Evolutionary conservation across 2,329 filamentous ascomycete species (phyloP), one percentile per base, ranked within the genome.

Genomic region (Cytospora chrysosperma): DNA sequence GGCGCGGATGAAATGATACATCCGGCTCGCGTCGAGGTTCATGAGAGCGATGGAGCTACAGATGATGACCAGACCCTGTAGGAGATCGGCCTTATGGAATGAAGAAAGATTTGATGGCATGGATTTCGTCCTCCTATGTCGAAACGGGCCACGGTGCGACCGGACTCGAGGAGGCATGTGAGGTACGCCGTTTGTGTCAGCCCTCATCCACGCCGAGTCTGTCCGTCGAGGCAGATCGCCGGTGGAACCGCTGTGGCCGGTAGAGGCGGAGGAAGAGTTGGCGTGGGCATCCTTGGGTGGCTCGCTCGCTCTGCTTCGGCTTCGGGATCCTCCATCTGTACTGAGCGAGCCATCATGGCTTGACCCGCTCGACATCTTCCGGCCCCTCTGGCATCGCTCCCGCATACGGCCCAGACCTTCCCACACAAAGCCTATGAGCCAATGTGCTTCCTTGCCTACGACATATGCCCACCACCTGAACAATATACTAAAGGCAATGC

Each of bases 1-100:
- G 0, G 93, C 95, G 54, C 94, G 89, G 70, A 99, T 97, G 71
- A 93, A 93, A 75, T 99, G 95, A 72, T 99, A 99, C 92, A 98
- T 97, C 58, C 93, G 87, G 73, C 93, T 97, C 7, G 95, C 95
- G 74, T 99, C 96, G 53, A 99, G 89, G 27, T 86, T 88, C 88
- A 97, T 94, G 57, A 99, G 81, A 17, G 94, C 87, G 58, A 90
- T 80, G 70, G 92, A 96, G 72, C 92, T 97, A 71, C 86, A 88
- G 56, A 97, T 85, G 66, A 99, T 94, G 64, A 99, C 84, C 24
- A 92, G 81, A 0, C 95, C 95, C 75, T 96, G 96, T 3, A 99
- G 81, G 15, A 99, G 85, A 75, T 99, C 95, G 12, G 95, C 95
- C 75, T 99, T 99, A 79, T 99, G 91, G 67, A 92, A 93, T 0